phyloP scores from a whole-genome alignment of 163 green algal genomes.

The Coccomyxa subellipsoidea region DNA sequence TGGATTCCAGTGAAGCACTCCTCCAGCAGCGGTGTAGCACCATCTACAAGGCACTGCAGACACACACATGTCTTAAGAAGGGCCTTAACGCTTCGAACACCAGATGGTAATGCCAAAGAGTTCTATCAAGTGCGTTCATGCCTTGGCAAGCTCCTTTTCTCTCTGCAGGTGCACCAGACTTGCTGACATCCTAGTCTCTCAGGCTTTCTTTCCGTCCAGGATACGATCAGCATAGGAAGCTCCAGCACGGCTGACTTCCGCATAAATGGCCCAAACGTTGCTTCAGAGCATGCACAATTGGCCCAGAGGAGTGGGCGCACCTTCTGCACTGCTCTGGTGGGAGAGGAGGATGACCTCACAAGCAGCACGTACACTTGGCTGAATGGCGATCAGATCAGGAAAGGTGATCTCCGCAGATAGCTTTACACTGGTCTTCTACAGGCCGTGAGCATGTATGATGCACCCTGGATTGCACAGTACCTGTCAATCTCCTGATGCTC shows the following conservation, averaged over 20 bases:
- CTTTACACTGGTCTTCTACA: no score
- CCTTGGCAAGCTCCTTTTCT: no score
- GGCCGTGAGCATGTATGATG: neutral
- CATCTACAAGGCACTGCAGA: neutral
- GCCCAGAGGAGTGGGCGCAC: neutral
- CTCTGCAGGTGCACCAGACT: no score
- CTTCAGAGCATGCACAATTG: slow-evolving; percentile 8
- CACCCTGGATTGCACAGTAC: neutral
- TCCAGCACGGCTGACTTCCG: neutral
- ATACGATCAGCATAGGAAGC: neutral
- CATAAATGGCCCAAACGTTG: neutral
- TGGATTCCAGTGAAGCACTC: neutral
- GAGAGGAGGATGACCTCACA: slow-evolving; percentile 14
- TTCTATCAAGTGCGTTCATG: neutral
- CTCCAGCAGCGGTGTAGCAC: neutral
- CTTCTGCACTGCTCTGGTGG: slow-evolving; percentile 9
- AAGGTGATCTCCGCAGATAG: slow-evolving; percentile 8
- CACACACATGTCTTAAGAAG: neutral
- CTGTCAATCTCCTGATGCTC: neutral
- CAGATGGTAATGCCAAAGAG: neutral
- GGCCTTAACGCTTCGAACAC: neutral
- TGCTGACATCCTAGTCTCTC: no score
- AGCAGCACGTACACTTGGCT: slow-evolving; percentile 16
- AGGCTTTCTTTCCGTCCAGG: no score
- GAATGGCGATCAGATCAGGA: slow-evolving; percentile 10